Percentiles rank a stretch among this genome's conserved stretches.
These are phyloP conservation scores for Leccinum incarnatum DNA, from an alignment of 768 basidiomycete genomes.

Conservation along the genomic window DNA sequence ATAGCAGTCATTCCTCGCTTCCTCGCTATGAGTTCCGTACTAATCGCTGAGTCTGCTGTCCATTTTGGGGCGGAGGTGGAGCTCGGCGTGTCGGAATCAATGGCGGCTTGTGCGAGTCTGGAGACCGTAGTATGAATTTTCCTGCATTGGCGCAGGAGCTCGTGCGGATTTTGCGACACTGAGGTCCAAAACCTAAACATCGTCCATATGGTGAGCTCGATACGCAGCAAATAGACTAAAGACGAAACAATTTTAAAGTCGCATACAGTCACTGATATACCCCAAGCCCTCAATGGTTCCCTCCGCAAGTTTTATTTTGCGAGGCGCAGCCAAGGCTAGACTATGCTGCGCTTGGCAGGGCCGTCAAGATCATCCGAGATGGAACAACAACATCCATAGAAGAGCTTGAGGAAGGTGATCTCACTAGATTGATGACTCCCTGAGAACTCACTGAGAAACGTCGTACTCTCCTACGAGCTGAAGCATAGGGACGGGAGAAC, in stretches of 20 bases:
- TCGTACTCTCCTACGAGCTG: constrained; percentile 81
- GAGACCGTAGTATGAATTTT: constrained; percentile 43
- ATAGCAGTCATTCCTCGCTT: constrained; percentile 95
- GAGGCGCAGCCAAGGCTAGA: constrained; percentile 58
- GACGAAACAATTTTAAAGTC: constrained; percentile 10
- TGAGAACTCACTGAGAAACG: constrained; percentile 82
- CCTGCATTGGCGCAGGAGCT: constrained; percentile 35
- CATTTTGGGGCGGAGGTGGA: constrained; percentile 53
- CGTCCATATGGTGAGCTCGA: constrained; percentile 24
- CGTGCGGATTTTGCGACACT: constrained; percentile 37
- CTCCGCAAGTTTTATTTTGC: constrained; percentile 82
- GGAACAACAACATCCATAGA: constrained; percentile 82
- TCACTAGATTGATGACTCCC: constrained; percentile 45
- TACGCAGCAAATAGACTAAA: neutral
- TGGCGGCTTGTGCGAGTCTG: constrained; percentile 28
- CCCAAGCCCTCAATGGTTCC: constrained; percentile 57
- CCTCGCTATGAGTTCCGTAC: constrained; percentile 89
- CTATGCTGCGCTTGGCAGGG: constrained; percentile 52
- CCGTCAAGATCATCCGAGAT: constrained; percentile 77
- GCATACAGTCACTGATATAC: constrained; percentile 74
- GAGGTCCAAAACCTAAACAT: constrained; percentile 55
- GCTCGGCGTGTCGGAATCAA: constrained; percentile 16
- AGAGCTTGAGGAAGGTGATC: constrained; percentile 79
- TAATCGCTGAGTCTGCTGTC: constrained; percentile 71
- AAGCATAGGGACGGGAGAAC: constrained; percentile 77